Conservation (phyloP, 106 monocot species). For the Dioscorea alata region DNA sequence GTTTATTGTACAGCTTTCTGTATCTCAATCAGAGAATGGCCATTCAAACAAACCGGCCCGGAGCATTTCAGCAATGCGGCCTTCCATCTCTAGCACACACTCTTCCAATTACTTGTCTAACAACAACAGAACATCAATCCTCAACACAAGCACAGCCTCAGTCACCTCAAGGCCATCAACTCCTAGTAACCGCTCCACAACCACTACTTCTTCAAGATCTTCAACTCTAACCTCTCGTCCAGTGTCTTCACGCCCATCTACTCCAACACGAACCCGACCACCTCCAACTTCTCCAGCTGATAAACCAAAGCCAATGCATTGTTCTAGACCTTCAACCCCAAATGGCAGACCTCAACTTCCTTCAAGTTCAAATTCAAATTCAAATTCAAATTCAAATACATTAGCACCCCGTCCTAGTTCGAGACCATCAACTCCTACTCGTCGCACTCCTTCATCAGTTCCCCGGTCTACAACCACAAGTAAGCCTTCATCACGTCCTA, state of each 20-base stretch:
- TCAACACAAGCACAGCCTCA: conserved; percentile 59
- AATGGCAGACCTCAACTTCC: conserved; percentile 22
- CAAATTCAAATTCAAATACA: conserved; percentile 8
- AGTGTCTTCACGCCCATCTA: conserved; percentile 36
- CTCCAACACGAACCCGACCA: conserved; percentile 48
- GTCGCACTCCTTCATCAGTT: conserved; percentile 14
- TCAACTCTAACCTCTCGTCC: conserved; percentile 24
- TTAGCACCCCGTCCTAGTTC: conserved; percentile 7
- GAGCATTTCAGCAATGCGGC: conserved; percentile 55
- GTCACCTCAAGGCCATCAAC: conserved; percentile 72
- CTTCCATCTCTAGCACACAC: conserved; percentile 30
- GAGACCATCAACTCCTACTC: conserved; percentile 65
- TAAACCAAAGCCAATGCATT: conserved; percentile 21
- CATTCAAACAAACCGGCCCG: conserved; percentile 36
- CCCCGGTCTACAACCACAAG: neutral
- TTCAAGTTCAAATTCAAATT: conserved; percentile 25
- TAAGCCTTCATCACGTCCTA: conserved; percentile 43
- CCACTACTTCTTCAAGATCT: conserved; percentile 5
- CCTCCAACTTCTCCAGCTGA: conserved; percentile 15
- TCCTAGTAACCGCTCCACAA: conserved; percentile 36
- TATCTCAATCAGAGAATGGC: conserved; percentile 30
- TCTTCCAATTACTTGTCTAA: conserved; percentile 33
- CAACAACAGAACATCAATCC: conserved; percentile 41
- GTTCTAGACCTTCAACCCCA: conserved; percentile 40
- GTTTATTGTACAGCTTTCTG: conserved; percentile 32